These are phyloP conservation scores for Spizellomyces punctatus DNA, from an alignment of 192 early-diverging fungal genomes.

Conservation along the genomic window DNA sequence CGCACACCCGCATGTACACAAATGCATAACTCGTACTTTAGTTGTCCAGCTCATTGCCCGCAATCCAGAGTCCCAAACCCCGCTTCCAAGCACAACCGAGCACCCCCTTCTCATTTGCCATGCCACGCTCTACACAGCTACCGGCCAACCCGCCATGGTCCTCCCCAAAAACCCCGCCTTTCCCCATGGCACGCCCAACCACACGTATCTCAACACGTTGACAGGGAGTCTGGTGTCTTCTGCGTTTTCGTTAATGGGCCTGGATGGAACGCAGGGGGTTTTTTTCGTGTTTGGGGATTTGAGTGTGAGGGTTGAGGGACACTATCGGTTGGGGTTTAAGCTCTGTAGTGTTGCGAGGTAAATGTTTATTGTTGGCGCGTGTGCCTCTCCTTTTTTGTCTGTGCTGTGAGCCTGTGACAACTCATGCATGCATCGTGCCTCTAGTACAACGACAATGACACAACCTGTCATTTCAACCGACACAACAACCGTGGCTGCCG, in stretches of 20 bases:
- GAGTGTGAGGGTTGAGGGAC: slow-evolving; percentile 40
- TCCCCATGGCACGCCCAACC: background rate
- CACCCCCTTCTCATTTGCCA: slow-evolving; percentile 19
- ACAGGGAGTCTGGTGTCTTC: slow-evolving; percentile 31
- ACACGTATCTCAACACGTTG: slow-evolving; percentile 22
- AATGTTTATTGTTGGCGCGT: slow-evolving; percentile 4
- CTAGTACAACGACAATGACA: background rate
- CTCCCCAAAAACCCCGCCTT: slow-evolving; percentile 3
- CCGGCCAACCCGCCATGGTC: slow-evolving; percentile 8
- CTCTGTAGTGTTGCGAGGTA: slow-evolving; percentile 26
- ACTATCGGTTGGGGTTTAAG: slow-evolving; percentile 38
- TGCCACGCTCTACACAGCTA: slow-evolving; percentile 4
- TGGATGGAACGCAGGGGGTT: slow-evolving; percentile 32
- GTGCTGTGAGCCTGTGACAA: no score
- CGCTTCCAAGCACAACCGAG: slow-evolving; percentile 12
- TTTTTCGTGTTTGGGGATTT: slow-evolving; percentile 54
- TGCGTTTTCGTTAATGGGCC: slow-evolving; percentile 13
- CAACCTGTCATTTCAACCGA: slow-evolving; percentile 16
- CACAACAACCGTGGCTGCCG: slow-evolving; percentile 9
- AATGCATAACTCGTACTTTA: background rate
- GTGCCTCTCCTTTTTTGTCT: background rate
- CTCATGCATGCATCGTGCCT: background rate
- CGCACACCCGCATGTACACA: background rate
- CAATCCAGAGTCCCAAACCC: background rate
- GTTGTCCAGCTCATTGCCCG: slow-evolving; percentile 19